Conservation (phyloP, 768 basidiomycete species). For the Auriscalpium orientale region DNA sequence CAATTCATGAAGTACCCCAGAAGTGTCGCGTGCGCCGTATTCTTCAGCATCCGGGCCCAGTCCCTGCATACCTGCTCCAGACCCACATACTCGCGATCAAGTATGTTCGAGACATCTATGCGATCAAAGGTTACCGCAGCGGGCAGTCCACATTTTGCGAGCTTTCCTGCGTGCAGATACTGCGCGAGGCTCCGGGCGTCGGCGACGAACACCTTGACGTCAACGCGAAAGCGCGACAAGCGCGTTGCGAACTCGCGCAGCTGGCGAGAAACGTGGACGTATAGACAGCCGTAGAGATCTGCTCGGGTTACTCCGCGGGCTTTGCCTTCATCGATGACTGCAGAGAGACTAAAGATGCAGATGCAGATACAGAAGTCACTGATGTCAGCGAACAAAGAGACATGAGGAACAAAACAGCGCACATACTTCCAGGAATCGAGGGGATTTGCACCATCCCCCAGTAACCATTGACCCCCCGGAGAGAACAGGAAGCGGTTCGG, state of each 20-base stretch:
- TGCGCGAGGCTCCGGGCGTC: constrained; percentile 36
- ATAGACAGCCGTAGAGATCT: constrained; percentile 45
- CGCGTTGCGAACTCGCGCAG: constrained; percentile 30
- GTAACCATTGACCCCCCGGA: constrained; percentile 37
- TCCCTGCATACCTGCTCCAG: constrained; percentile 23
- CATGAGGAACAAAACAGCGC: neutral
- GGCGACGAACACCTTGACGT: constrained; percentile 26
- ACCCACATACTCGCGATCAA: constrained; percentile 37
- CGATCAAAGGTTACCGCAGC: constrained; percentile 32
- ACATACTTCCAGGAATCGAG: constrained; percentile 43
- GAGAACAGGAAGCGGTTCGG: constrained; percentile 42
- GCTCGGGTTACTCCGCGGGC: constrained; percentile 31
- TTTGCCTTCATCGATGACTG: constrained; percentile 32
- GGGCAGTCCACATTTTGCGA: neutral
- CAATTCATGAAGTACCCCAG: constrained; percentile 45
- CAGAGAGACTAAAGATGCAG: constrained; percentile 25
- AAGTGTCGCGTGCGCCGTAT: constrained; percentile 25
- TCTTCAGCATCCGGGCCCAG: constrained; percentile 34
- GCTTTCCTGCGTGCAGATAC: constrained; percentile 12
- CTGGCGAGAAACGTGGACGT: constrained; percentile 36
- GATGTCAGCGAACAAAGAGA: neutral
- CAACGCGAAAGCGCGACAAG: constrained; percentile 26
- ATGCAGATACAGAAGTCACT: too few relatives aligned
- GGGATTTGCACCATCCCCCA: constrained; percentile 33
- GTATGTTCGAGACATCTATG: constrained; percentile 41